These are phyloP conservation scores for Fusarium pseudonygamai DNA, from an alignment of 2,329 filamentous ascomycete species.

Conservation along the genomic window DNA sequence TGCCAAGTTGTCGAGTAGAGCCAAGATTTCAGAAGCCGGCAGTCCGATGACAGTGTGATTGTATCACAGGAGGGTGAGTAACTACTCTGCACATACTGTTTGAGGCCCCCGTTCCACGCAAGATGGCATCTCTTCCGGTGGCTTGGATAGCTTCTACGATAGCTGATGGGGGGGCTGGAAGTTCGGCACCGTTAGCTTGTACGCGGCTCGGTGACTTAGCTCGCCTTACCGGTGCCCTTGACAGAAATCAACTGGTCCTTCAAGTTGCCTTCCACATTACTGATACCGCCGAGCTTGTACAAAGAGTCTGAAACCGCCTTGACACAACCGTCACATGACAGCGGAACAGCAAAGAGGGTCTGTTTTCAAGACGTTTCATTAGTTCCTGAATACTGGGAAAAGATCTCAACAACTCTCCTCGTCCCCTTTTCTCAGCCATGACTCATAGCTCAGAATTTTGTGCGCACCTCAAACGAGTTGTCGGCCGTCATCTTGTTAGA, in stretches of 20 bases:
- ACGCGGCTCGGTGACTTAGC: neutral
- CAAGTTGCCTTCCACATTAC: constrained; percentile 83
- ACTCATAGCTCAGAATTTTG: constrained; percentile 36
- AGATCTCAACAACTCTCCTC: constrained; percentile 32
- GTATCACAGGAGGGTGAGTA: neutral
- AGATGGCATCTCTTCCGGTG: constrained; percentile 92
- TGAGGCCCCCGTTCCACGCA: constrained; percentile 86
- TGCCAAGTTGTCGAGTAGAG: neutral
- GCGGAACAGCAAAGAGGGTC: constrained; percentile 94
- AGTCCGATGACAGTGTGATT: neutral
- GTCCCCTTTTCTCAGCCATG: constrained; percentile 38
- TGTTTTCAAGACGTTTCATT: constrained; percentile 57
- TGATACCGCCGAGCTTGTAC: constrained; percentile 80
- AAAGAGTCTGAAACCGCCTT: constrained; percentile 85
- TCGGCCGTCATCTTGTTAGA: constrained; percentile 54
- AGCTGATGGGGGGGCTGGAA: constrained; percentile 79
- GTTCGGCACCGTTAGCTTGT: constrained; percentile 14
- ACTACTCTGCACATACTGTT: constrained; percentile 71
- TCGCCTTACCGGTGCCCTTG: constrained; percentile 76
- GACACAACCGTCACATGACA: constrained; percentile 90
- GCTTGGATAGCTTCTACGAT: constrained; percentile 90
- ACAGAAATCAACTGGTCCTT: constrained; percentile 85
- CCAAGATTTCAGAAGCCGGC: neutral
- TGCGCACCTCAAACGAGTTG: constrained; percentile 58
- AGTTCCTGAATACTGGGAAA: constrained; percentile 38